phyloP scores from a whole-genome alignment of 257 asterid species.

The Pogostemon cablin region DNA sequence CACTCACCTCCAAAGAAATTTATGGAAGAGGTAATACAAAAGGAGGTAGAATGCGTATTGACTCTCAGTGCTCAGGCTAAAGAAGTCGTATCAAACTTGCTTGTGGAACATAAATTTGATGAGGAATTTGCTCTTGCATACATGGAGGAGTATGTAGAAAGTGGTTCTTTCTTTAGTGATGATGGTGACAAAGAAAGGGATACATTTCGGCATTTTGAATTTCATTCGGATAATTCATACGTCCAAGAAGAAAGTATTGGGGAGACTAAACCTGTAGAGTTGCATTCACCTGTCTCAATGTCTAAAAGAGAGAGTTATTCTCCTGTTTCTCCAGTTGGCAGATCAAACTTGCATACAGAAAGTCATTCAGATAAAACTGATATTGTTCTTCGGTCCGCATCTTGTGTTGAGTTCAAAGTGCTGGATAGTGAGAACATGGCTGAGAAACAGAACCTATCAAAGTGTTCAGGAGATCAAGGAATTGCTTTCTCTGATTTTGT shows the following conservation, averaged over 20 bases:
- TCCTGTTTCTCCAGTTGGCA: slow-evolving; percentile 37
- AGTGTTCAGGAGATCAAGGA: slow-evolving; percentile 28
- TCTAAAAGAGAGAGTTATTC: slow-evolving; percentile 31
- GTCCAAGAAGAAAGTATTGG: slow-evolving; percentile 60
- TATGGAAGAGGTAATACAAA: slow-evolving; percentile 47
- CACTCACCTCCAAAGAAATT: slow-evolving; percentile 34
- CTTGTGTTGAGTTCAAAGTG: slow-evolving; percentile 38
- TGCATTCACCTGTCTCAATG: slow-evolving; percentile 36
- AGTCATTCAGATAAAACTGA: slow-evolving; percentile 32
- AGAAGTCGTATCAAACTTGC: slow-evolving; percentile 61
- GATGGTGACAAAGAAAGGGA: slow-evolving; percentile 37
- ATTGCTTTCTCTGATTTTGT: slow-evolving; percentile 26
- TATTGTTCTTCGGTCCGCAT: slow-evolving; percentile 27
- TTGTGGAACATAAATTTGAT: slow-evolving; percentile 56
- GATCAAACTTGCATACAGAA: slow-evolving; percentile 34
- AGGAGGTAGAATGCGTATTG: slow-evolving; percentile 63
- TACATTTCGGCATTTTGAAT: slow-evolving; percentile 28
- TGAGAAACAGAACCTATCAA: slow-evolving; percentile 23
- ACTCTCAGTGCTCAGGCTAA: slow-evolving; percentile 78
- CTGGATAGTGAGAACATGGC: slow-evolving; percentile 23
- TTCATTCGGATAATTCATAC: slow-evolving; percentile 32
- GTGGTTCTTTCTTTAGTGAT: slow-evolving; percentile 36
- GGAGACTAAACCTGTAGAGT: slow-evolving; percentile 47
- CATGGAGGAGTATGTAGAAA: slow-evolving; percentile 55
- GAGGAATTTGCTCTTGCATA: slow-evolving; percentile 67